These are phyloP conservation scores for Scedosporium boydii DNA, from an alignment of 2,329 filamentous ascomycete species.

Conservation along the genomic window DNA sequence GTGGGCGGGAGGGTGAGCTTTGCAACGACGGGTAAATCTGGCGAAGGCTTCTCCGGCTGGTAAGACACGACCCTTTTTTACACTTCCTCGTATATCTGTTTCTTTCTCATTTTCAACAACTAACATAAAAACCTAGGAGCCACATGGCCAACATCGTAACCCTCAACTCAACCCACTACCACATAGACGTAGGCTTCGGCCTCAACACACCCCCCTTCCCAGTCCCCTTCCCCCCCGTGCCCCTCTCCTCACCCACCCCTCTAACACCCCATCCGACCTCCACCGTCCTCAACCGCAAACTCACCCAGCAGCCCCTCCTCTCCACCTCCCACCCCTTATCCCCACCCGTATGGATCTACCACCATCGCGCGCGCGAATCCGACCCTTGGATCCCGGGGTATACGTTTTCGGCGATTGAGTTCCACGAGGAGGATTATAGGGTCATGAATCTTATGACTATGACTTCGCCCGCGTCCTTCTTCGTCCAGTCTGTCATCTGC, in stretches of 20 bases:
- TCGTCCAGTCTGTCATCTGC: constrained; percentile 26
- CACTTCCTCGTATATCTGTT: constrained; percentile 12
- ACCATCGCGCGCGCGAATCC: constrained; percentile 16
- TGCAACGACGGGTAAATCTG: constrained; percentile 3
- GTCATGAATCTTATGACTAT: constrained; percentile 33
- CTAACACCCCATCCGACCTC: neutral
- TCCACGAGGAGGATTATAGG: constrained; percentile 34
- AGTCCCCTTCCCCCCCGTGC: constrained; percentile 18
- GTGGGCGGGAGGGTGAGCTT: constrained; percentile 33
- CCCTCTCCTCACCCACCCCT: neutral
- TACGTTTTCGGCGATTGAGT: constrained; percentile 41
- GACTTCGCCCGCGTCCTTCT: constrained; percentile 24
- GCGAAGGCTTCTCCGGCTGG: constrained; percentile 16
- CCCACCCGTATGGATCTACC: constrained; percentile 31
- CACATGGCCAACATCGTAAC: constrained; percentile 53
- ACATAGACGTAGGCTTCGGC: constrained; percentile 54
- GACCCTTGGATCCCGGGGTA: constrained; percentile 36
- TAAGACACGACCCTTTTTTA: constrained; percentile 9
- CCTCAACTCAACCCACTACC: constrained; percentile 34
- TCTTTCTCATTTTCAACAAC: neutral
- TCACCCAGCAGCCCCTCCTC: constrained; percentile 1
- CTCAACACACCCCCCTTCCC: constrained; percentile 28
- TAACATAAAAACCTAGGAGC: constrained; percentile 30
- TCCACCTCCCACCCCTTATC: constrained; percentile 1
- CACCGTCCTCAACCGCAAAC: neutral